phyloP scores from a whole-genome alignment of 345 rosid genomes.

The Anacardium occidentale region DNA sequence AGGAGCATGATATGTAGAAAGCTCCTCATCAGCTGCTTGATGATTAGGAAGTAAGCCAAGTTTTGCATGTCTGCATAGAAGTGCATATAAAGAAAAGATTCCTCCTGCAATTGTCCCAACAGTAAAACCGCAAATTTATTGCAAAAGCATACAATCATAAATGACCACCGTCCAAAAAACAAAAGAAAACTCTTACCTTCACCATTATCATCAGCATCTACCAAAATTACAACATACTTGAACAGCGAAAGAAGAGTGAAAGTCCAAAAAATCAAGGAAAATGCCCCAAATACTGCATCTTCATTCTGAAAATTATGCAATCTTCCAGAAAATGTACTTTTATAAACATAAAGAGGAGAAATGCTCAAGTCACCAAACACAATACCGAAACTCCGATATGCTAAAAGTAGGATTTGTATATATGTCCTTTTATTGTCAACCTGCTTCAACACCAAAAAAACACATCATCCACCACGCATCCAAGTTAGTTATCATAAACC shows the following conservation, averaged over 20 bases:
- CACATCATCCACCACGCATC: background rate
- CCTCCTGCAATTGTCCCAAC: constrained; percentile 59
- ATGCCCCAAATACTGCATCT: constrained; percentile 71
- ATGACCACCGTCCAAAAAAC: too few relatives aligned
- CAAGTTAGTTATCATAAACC: background rate
- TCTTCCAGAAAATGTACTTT: constrained; percentile 73
- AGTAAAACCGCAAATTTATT: too few relatives aligned
- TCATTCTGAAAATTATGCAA: constrained; percentile 52
- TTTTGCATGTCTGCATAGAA: constrained; percentile 80
- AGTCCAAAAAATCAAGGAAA: constrained; percentile 89
- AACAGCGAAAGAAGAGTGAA: constrained; percentile 69
- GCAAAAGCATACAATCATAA: too few relatives aligned
- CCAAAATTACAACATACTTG: constrained; percentile 63
- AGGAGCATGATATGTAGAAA: constrained; percentile 61
- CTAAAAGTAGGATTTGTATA: constrained; percentile 55
- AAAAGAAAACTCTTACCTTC: constrained; percentile 53
- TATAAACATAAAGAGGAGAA: constrained; percentile 87
- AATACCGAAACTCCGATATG: constrained; percentile 85
- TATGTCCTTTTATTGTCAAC: constrained; percentile 46
- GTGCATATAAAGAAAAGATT: constrained; percentile 74
- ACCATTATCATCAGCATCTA: constrained; percentile 74
- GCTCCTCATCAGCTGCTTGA: constrained; percentile 92
- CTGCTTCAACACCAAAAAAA: constrained; percentile 44
- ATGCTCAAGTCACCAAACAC: constrained; percentile 73
- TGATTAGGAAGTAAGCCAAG: constrained; percentile 85